Evolutionary conservation across 176 grass and related monocot species (phyloP).

Genomic region (Oryza officinalis): DNA sequence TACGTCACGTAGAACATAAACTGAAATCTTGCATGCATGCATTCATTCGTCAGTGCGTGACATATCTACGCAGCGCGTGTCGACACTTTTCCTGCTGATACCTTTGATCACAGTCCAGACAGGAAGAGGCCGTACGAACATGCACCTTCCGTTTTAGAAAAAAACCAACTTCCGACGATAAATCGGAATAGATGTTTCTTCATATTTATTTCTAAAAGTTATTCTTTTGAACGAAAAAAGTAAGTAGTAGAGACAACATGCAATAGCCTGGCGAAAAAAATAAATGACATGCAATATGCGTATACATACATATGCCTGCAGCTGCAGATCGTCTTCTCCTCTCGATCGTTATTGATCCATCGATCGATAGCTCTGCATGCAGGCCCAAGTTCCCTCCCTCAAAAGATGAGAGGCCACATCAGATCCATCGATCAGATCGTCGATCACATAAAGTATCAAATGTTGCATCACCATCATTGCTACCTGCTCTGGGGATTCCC

Average conservation of each 20-base stretch:
- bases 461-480: constrained; percentile 57
- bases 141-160: no score
- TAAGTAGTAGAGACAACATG: neutral
- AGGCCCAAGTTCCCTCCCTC: neutral
- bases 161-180: no score
- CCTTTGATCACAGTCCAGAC: constrained; percentile 46
- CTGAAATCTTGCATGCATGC: neutral
- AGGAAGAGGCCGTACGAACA: constrained; percentile 78
- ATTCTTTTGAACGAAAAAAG: no score
- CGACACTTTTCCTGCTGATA: constrained; percentile 66
- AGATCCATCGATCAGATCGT: constrained; percentile 32
- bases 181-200: no score
- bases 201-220: no score
- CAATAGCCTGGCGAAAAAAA: no score
- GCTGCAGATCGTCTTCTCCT: neutral
- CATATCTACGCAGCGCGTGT: neutral
- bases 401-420: constrained; percentile 78
- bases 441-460: constrained; percentile 62
- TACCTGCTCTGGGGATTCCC: constrained; percentile 36
- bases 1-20: neutral
- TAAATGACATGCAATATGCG: neutral
- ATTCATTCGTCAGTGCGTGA: neutral
- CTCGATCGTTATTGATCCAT: neutral
- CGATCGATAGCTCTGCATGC: neutral
- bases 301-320: neutral